phyloP scores from a whole-genome alignment of 2,329 filamentous ascomycete genomes.

The Diplodia intermedia region DNA sequence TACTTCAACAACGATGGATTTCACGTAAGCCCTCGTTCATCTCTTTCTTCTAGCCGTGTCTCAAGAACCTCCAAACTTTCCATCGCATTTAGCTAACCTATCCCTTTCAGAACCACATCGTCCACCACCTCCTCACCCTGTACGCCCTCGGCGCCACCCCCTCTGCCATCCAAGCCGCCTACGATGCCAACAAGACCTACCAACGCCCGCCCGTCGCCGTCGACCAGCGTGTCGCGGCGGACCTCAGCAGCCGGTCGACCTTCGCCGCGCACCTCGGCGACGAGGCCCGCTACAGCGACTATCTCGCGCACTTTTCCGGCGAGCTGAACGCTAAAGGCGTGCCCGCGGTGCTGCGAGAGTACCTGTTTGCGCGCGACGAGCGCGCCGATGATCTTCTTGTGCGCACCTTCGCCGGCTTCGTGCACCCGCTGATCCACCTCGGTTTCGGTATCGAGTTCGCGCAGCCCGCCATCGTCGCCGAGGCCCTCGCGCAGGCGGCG shows the following conservation, averaged over 20 bases:
- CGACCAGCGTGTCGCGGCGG: conserved; percentile 59
- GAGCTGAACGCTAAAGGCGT: conserved; percentile 73
- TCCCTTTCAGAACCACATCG: conserved; percentile 68
- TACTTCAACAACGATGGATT: conserved; percentile 79
- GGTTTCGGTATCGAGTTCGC: conserved; percentile 84
- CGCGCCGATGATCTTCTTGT: conserved; percentile 72
- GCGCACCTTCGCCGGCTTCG: conserved; percentile 71
- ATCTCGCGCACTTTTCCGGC: conserved; percentile 75
- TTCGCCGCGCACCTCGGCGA: conserved; percentile 69
- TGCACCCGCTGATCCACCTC: conserved; percentile 84
- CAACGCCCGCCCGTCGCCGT: conserved; percentile 64
- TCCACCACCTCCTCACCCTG: conserved; percentile 76
- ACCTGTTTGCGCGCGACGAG: conserved; percentile 71
- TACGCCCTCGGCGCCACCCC: conserved; percentile 75
- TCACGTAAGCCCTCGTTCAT: conserved; percentile 59
- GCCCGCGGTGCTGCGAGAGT: conserved; percentile 67
- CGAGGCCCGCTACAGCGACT: conserved; percentile 72
- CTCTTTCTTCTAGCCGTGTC: neutral
- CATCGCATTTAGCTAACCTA: neutral
- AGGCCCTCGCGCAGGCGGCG: conserved; percentile 78
- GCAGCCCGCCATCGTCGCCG: conserved; percentile 80
- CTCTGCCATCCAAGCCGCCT: conserved; percentile 66
- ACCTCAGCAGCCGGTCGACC: conserved; percentile 63
- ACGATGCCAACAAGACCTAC: conserved; percentile 69
- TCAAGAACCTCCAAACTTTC: neutral